Conservation (phyloP, 176 grass and related monocot genomes). For the Triticum aestivum region DNA sequence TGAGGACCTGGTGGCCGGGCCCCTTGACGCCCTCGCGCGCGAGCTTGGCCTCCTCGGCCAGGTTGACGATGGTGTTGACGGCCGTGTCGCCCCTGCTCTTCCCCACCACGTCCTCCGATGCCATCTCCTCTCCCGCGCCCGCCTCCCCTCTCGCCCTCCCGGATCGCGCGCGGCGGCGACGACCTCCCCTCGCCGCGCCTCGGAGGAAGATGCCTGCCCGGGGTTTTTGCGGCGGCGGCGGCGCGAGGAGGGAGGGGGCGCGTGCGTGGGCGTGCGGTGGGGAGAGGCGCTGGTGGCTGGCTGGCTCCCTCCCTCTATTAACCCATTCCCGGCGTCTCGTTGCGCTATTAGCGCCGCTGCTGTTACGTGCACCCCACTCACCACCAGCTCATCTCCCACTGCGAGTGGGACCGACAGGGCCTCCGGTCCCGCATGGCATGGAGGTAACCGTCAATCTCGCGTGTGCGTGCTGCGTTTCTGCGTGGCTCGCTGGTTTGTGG, state of each 20-base stretch:
- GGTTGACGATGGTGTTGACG: conserved; percentile 89
- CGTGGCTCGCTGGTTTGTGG: background rate
- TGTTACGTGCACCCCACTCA: background rate
- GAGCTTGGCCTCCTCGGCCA: conserved; percentile 98
- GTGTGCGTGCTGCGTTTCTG: background rate
- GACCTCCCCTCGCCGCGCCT: background rate
- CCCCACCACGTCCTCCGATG: conserved; percentile 97
- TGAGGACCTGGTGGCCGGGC: conserved; percentile 67
- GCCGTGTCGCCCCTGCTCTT: conserved; percentile 94
- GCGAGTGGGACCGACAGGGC: rapidly evolving
- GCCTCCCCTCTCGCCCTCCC: background rate
- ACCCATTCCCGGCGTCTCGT: conserved; percentile 4
- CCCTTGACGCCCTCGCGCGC: conserved; percentile 92
- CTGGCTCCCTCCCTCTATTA: background rate
- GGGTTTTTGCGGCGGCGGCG: conserved; percentile 10
- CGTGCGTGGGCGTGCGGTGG: background rate
- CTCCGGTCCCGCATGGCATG: rapidly evolving
- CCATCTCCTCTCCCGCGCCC: conserved; percentile 39
- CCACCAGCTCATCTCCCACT: rapidly evolving
- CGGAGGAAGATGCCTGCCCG: background rate
- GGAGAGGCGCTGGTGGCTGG: conserved; percentile 3
- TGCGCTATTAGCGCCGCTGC: background rate
- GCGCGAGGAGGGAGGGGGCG: background rate
- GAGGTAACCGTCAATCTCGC: rapidly evolving
- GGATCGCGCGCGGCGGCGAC: conserved; percentile 17